phyloP scores from a whole-genome alignment of 345 rosid species.

The Eucalyptus leucophloia region DNA sequence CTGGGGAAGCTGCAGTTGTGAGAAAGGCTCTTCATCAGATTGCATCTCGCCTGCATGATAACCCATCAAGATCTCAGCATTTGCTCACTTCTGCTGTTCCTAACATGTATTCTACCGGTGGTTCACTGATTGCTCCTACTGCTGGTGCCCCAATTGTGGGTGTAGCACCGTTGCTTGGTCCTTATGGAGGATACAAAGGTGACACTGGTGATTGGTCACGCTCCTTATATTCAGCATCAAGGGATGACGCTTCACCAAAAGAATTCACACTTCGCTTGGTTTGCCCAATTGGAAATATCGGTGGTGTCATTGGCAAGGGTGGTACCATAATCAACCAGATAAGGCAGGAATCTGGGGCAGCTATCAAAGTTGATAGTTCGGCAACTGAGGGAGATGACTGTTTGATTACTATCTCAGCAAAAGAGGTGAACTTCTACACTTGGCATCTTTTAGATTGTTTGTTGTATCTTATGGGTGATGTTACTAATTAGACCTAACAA shows the following conservation, averaged over 20 bases:
- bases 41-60: slow-evolving; percentile 78
- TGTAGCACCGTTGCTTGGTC: slow-evolving; percentile 60
- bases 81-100: slow-evolving; percentile 59
- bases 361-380: slow-evolving; percentile 84
- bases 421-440: slow-evolving; percentile 45
- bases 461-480: not conserved
- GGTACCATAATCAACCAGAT: slow-evolving; percentile 86
- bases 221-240: slow-evolving; percentile 64
- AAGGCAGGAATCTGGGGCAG: slow-evolving; percentile 83
- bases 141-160: slow-evolving; percentile 67
- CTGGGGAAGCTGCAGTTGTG: slow-evolving; percentile 74
- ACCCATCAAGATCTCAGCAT: slow-evolving; percentile 87
- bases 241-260: slow-evolving; percentile 62
- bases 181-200: slow-evolving; percentile 77
- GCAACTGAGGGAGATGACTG: slow-evolving; percentile 83
- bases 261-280: slow-evolving; percentile 77
- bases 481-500: not conserved
- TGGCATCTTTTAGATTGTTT: not conserved
- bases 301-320: slow-evolving; percentile 94
- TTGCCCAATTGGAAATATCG: slow-evolving; percentile 73
- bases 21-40: slow-evolving; percentile 75
- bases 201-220: slow-evolving; percentile 79
- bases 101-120: slow-evolving; percentile 33
- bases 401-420: slow-evolving; percentile 70
- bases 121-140: slow-evolving; percentile 49